phyloP scores from a whole-genome alignment of 352 stramenopile genomes.

The Pythium rhizo-oryzae region DNA sequence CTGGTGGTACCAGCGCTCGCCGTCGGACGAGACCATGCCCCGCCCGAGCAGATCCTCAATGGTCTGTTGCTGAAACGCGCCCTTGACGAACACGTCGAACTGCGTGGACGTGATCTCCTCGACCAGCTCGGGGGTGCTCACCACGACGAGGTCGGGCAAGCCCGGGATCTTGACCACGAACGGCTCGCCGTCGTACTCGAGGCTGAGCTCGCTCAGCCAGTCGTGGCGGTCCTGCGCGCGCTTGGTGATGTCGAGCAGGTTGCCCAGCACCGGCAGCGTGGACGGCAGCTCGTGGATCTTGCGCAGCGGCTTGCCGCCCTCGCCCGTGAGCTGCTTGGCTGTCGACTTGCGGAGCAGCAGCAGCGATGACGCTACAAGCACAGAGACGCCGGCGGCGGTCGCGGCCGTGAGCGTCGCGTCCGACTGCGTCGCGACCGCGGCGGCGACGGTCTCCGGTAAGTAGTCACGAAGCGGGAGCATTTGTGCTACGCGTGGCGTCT shows the following conservation, averaged over 20 bases:
- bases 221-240: not conserved
- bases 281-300: conserved; percentile 1
- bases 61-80: not conserved
- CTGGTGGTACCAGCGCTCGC: conserved; percentile 32
- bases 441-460: not conserved
- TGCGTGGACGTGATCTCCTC: conserved; percentile 1
- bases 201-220: not conserved
- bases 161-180: not conserved
- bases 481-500: no score
- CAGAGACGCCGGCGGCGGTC: not conserved
- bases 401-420: not conserved
- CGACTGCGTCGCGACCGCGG: not conserved
- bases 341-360: not conserved
- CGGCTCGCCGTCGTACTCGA: not conserved
- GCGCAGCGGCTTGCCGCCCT: not conserved
- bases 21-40: conserved; percentile 1
- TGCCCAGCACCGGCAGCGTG: conserved; percentile 1
- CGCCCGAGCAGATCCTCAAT: not conserved
- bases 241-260: not conserved
- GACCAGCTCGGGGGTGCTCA: not conserved
- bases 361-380: not conserved
- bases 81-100: not conserved
- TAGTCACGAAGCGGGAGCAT: not conserved
- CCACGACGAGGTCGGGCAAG: not conserved
- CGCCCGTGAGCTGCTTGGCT: not conserved